phyloP scores from a whole-genome alignment of 2,329 filamentous ascomycete genomes.

The Metarhizium anisopliae region DNA sequence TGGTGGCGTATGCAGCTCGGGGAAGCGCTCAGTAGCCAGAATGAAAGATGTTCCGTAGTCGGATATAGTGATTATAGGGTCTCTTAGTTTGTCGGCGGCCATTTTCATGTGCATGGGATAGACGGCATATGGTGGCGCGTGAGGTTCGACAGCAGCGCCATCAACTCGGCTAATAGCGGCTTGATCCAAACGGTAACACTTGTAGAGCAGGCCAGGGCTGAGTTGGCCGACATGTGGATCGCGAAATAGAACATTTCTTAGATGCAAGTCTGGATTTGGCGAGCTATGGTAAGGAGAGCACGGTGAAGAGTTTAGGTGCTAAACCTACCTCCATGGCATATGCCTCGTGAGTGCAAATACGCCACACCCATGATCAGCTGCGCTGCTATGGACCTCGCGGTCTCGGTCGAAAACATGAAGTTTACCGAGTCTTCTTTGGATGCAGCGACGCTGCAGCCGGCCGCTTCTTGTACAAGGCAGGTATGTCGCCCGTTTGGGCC shows the following conservation, averaged over 20 bases:
- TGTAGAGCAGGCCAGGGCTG: conserved; percentile 7
- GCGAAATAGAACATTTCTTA: conserved; percentile 19
- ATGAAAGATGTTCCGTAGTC: conserved; percentile 16
- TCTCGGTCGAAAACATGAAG: conserved; percentile 3
- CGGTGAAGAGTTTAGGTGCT: too few relatives aligned
- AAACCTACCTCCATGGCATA: too few relatives aligned
- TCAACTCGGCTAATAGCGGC: conserved; percentile 9
- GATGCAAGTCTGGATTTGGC: conserved; percentile 15
- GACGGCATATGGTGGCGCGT: conserved; percentile 13
- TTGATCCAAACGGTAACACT: conserved; percentile 8
- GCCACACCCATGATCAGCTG: too few relatives aligned
- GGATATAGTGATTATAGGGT: conserved; percentile 4
- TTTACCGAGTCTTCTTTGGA: conserved; percentile 5
- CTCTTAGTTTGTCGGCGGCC: conserved; percentile 6
- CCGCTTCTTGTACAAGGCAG: conserved; percentile 14
- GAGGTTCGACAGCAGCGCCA: conserved; percentile 8
- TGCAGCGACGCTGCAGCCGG: conserved; percentile 12
- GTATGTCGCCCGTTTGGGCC: conserved; percentile 13
- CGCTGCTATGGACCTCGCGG: too few relatives aligned
- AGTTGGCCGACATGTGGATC: neutral
- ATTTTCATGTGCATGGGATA: conserved; percentile 10
- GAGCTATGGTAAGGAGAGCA: neutral
- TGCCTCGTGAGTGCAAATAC: too few relatives aligned
- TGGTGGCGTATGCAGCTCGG: conserved; percentile 10
- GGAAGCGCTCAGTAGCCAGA: conserved; percentile 5